These are phyloP conservation scores for Ceratobasidium sp. DNA, from an alignment of 1,284 basidiomycete species.

Conservation along the genomic window DNA sequence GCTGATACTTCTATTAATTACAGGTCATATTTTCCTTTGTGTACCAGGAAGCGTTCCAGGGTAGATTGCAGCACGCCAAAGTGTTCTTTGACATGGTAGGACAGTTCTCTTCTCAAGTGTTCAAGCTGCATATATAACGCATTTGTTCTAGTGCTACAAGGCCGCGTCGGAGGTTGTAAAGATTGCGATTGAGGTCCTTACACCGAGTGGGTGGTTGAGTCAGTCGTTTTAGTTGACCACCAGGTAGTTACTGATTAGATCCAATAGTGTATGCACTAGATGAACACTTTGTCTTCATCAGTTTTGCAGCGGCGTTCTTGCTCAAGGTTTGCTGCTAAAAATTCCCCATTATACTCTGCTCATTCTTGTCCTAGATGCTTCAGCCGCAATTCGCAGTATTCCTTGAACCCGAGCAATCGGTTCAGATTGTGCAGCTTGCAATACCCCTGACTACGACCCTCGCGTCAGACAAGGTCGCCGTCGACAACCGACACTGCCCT, in stretches of 20 bases:
- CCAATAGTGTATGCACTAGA: conserved; percentile 72
- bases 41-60: conserved; percentile 81
- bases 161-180: conserved; percentile 74
- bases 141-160: conserved; percentile 69
- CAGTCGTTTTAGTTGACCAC: not conserved
- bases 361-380: conserved; percentile 67
- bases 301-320: conserved; percentile 86
- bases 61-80: conserved; percentile 69
- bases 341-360: no score
- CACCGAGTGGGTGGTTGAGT: conserved; percentile 79
- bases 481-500: conserved; percentile 83
- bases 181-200: conserved; percentile 71
- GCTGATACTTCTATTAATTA: not conserved
- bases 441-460: conserved; percentile 75
- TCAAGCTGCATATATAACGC: not conserved
- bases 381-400: conserved; percentile 75
- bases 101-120: no score
- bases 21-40: conserved; percentile 83
- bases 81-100: conserved; percentile 74
- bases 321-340: conserved; percentile 72
- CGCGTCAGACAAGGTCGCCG: conserved; percentile 76
- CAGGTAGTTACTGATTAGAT: not conserved
- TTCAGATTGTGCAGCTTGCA: conserved; percentile 76
- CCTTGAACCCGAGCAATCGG: conserved; percentile 69
- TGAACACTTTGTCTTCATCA: conserved; percentile 85